Evolutionary conservation across 768 basidiomycete species (phyloP), one percentile per base, ranked within the genome.

Genomic region (Sarcodon aspratus): DNA sequence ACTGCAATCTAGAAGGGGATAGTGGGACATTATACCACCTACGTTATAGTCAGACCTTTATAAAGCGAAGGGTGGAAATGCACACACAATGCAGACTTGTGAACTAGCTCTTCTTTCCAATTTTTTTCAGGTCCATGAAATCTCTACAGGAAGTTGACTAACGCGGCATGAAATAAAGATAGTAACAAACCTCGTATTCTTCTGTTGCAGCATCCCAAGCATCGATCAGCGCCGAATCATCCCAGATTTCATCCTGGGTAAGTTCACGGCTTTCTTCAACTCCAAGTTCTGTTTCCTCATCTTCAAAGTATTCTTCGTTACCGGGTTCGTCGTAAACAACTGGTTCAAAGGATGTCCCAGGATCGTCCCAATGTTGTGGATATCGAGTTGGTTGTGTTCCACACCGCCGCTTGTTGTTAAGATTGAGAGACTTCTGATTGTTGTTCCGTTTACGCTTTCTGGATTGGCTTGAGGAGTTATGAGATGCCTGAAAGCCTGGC

Each of bases 161-260:
- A 15, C 33, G 18, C 6, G 37, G n/a, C 17, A 6, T 21, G 9
- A 15, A 33, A 17, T 17, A 2, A 6, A 46, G 11, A 50, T 21
- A 47, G 10, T 44, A 12, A 63, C 64, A 44, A 53, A 79, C 79
- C 66, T 85, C 73, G 55, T 89, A 91, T 60, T 91, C 88, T 50
- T 85, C 85, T 53, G 73, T 78, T 13, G 88, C 88, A 51, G 87
- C 81, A 60, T 90, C 75, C 88, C 88, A 90, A 15, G 88, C 88
- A 47, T 84, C 73, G 42, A 91, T 75, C 54, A 91, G 73, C 4
- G 83, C 85, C 34, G 84, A 82, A 60, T 91, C 88, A 54, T 91
- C 88, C 88, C 88, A 91, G 35, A 88, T 79, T 57, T 91, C 87
- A 44, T 80, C 75, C 33, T 82, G 73, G 8, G 81, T 78, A 50